Evolutionary conservation across 1,139 yeast genomes (phyloP), one percentile per base, ranked within the genome.

Genomic region (Suhomyces panamericanus): DNA sequence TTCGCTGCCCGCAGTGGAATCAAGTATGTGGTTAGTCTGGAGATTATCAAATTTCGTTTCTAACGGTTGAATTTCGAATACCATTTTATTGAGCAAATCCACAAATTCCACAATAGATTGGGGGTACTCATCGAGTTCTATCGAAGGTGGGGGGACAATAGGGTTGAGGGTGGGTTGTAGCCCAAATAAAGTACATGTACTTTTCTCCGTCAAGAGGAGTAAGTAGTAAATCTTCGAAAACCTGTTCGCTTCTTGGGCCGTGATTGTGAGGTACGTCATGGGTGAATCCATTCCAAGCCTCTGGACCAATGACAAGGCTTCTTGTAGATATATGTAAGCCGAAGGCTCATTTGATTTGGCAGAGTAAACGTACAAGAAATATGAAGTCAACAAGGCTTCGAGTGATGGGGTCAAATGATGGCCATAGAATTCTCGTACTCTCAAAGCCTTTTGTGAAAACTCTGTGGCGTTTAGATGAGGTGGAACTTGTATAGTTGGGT

Each of bases 271-370:
- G 50, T 67, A 70, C 3, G 69, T 60, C 17, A 60, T 47, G 9
- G 64, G 59, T 36, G 62, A 64, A 44, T 72, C 73, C 27, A 70
- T 51, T 4, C 70, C 71, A 34, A 70, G 51, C 4, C 67, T 52
- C 43, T 70, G 75, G 7, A 73, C 73, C 31, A 64, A 58, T 8
- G 74, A 57, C 13, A 72, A 67, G 3, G 75, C 72, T 51, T 72
- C 77, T 26, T 73, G 60, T 42, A 72, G 57, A 48, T 67, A 66
- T 33, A 63, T 43, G 11, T 67, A 58, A 1, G 74, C 69, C 5
- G 65, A 62, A 12, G 54, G 66, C 3, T 63, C 70, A 39, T 62
- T 57, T 30, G 55, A 43, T 46, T 69, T 67, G 36, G 63, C 61
- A 47, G 63, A 65, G 47, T 70, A 68, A 16, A 64, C 62, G 52